Evolutionary conservation across 306 rosid species (phyloP).

Genomic region (Phaseolus lunatus): DNA sequence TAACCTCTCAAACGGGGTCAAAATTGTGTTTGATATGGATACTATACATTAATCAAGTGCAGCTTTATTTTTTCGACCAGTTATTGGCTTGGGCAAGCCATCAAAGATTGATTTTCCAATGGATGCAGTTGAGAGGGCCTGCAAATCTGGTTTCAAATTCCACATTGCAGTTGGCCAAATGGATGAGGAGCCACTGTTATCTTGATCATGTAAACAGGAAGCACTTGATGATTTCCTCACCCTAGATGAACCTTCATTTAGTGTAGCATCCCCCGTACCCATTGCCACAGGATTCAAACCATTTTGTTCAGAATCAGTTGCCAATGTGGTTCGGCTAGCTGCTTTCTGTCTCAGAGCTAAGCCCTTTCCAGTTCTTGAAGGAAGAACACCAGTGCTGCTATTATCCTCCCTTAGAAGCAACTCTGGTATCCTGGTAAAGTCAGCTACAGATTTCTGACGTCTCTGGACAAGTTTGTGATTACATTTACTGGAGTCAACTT

Average conservation of each 20-base stretch:
- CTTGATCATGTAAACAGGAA: constrained; percentile 82
- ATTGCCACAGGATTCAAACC: constrained; percentile 54
- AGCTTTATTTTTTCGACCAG: constrained; percentile 77
- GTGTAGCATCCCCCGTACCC: constrained; percentile 55
- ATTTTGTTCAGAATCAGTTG: constrained; percentile 56
- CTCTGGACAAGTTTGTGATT: constrained; percentile 62
- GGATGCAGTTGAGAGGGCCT: constrained; percentile 66
- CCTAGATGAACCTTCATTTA: constrained; percentile 55
- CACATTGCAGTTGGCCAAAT: constrained; percentile 76
- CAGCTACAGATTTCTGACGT: constrained; percentile 77
- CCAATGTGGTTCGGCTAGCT: constrained; percentile 48
- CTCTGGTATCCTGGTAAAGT: constrained; percentile 64
- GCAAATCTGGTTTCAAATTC: constrained; percentile 80
- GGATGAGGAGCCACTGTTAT: constrained; percentile 55
- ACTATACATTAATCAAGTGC: constrained; percentile 70
- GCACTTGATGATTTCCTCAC: constrained; percentile 89
- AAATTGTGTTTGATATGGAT: constrained; percentile 48
- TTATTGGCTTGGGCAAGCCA: constrained; percentile 77
- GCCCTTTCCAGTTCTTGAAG: constrained; percentile 67
- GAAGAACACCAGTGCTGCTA: constrained; percentile 57
- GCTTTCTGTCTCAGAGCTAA: constrained; percentile 77
- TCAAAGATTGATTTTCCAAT: constrained; percentile 78
- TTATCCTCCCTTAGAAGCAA: constrained; percentile 68
- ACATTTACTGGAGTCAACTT: constrained; percentile 53
- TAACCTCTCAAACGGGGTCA: constrained; percentile 47